Base-by-base conservation (phyloP, 805 yeast genomes). In the Candida nanaspora region DNA sequence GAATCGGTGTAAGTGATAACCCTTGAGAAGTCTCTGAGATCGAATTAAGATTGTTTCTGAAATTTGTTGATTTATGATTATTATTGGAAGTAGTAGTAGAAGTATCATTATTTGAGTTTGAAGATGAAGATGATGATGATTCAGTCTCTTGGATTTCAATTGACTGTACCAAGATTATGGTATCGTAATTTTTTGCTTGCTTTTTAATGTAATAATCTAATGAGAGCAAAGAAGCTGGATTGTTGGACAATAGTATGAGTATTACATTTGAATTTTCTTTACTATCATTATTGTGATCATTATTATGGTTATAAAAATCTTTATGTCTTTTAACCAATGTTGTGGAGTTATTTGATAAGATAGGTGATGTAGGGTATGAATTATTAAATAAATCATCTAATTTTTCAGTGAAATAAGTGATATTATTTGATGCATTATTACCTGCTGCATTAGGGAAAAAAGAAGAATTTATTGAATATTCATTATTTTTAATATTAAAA, bases 211-310 rank as follows among this genome's bases (percentile, higher is more conserved):
- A 65, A 72, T 81, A 85, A 55, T 84, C 91, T 15, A 85, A 59
- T 1, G 86, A 77, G 23, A 78, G 82, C 84, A 89, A 79, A 0
- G 93, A 80, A 57, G 81, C 84, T 36, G 65, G 67, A 42, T 86
- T 65, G 5, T 83, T 86, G 41, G 80, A 69, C 33, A 85, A 15
- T 6, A 31, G n/a, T 67, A 79, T 63, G 2, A 70, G 67, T 46
- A 83, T 60, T n/a, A 25, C 21, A 26, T 19, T 13, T 14, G 23
- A 18, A 13, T 19, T 18, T 23, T 16, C 3, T 16, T 10, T 10
- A 16, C 30, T 26, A 13, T 34, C 43, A 13, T 31, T 20, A 7
- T 26, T 35, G 21, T n/a, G n/a, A n/a, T n/a, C n/a, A n/a, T n/a
- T n/a, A n/a, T n/a, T n/a, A n/a, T n/a, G n/a, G n/a, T n/a, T n/a